Percentiles rank a stretch among this genome's conserved stretches.
These are phyloP conservation scores for Citrus sp. DNA, from an alignment of 345 rosid species.

Conservation along the genomic window DNA sequence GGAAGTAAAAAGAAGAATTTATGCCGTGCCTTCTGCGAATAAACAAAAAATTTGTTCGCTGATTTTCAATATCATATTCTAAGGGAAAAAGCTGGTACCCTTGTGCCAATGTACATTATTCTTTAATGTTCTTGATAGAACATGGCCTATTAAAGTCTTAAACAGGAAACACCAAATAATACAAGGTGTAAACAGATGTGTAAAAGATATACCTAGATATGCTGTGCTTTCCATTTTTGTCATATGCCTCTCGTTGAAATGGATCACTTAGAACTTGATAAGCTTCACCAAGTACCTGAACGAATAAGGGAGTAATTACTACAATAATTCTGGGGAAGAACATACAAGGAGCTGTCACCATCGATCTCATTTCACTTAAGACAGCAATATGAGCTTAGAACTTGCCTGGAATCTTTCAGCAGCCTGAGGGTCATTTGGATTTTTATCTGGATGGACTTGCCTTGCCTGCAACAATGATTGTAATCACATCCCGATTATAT, in stretches of 20 bases:
- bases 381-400: neutral
- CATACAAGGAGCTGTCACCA: neutral
- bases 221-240: conserved; percentile 52
- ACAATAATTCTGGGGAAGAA: neutral
- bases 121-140: neutral
- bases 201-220: conserved; percentile 42
- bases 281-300: conserved; percentile 69
- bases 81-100: neutral
- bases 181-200: neutral
- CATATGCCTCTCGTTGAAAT: conserved; percentile 54
- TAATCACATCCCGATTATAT: neutral
- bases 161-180: neutral
- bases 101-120: neutral
- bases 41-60: neutral
- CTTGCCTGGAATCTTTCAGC: conserved; percentile 72
- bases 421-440: conserved; percentile 65
- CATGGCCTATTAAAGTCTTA: neutral
- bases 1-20: neutral
- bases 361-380: neutral
- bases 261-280: conserved; percentile 74
- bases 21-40: neutral
- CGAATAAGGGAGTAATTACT: conserved; percentile 8
- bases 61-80: neutral
- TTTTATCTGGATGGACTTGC: conserved; percentile 83
- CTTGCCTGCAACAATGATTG: conserved; percentile 46